These are phyloP conservation scores for Cladosporium sp. DNA, from an alignment of 2,329 filamentous ascomycete species.

Conservation along the genomic window DNA sequence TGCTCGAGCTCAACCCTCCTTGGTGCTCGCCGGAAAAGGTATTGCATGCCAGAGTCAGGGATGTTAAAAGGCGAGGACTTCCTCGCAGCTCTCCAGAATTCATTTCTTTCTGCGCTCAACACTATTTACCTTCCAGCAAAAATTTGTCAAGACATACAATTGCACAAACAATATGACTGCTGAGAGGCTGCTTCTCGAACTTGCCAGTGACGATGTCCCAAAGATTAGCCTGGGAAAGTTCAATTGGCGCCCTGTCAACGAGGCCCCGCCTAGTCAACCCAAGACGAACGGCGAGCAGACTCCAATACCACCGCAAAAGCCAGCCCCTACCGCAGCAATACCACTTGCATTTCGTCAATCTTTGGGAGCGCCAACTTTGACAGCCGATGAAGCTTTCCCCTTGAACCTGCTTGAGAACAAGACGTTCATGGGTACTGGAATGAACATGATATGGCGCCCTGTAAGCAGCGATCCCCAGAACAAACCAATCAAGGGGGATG, in stretches of 20 bases:
- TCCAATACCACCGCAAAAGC: too few species aligned
- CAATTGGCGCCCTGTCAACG: not conserved
- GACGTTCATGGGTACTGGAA: constrained; percentile 31
- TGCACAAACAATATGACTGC: not conserved
- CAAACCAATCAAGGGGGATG: not conserved
- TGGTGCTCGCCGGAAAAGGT: too few species aligned
- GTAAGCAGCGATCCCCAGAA: constrained; percentile 20
- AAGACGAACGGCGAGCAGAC: too few species aligned
- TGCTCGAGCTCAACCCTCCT: too few species aligned
- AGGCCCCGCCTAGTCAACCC: not conserved
- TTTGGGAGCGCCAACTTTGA: not conserved
- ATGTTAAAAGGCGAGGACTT: too few species aligned
- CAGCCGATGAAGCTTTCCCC: not conserved
- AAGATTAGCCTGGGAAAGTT: not conserved
- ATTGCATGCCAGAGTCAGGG: too few species aligned
- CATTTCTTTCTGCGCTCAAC: too few species aligned
- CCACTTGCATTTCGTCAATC: too few species aligned
- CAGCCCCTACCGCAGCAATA: too few species aligned
- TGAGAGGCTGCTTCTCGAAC: not conserved
- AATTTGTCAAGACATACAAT: too few species aligned
- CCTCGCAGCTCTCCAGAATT: too few species aligned
- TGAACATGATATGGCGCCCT: constrained; percentile 40
- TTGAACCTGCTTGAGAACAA: constrained; percentile 16
- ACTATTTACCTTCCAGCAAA: too few species aligned
- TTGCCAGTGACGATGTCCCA: not conserved